Evolutionary conservation across 768 basidiomycete genomes (phyloP), one percentile per base, ranked within the genome.

Genomic region (Kondoa malvinella): DNA sequence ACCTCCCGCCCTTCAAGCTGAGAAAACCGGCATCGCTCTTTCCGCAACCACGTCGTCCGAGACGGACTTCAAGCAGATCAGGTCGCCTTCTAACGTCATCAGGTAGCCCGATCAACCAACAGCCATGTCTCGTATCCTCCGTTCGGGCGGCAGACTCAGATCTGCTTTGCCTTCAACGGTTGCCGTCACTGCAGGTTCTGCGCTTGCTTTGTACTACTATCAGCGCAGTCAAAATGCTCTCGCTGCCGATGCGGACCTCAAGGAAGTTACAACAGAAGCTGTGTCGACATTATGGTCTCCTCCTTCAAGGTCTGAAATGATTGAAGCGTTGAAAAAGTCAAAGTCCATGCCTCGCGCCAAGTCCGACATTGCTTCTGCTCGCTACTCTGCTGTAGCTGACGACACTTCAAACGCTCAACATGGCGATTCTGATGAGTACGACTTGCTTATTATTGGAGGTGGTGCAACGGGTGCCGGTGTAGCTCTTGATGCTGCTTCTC

Each of bases 391-490:
- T 29, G 33, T 63, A 32, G 64, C 70, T 62, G 27, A 31, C 30
- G 31, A 70, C 12, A 33, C 56, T 12, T 25, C 66, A 4, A 31
- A 40, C 8, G 57, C n/a, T 25, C 29, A 57, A n/a, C 4, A 56
- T 40, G 26, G 32, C 30, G 69, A 69, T 27, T 50, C 40, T 8
- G 63, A 70, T 26, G 69, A 34, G 14, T 70, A 70, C 40, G 69
- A 70, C 57, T 34, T 70, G 40, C 56, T 70, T 32, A 80, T 96
- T 72, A 85, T 96, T 33, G 94, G 92, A 30, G 92, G 94, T 50
- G 94, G 94, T 25, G 94, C 94, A 2, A 96, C 92, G 1, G 94
- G 94, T 63, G 88, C 92, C 0, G 94, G 95, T 56, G 87, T 92
- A n/a, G 94, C 92, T 4, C 83, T 99, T 15, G 94, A 97, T 77